phyloP scores from a whole-genome alignment of 148 eudicot genomes.

The Camellia sinensis region DNA sequence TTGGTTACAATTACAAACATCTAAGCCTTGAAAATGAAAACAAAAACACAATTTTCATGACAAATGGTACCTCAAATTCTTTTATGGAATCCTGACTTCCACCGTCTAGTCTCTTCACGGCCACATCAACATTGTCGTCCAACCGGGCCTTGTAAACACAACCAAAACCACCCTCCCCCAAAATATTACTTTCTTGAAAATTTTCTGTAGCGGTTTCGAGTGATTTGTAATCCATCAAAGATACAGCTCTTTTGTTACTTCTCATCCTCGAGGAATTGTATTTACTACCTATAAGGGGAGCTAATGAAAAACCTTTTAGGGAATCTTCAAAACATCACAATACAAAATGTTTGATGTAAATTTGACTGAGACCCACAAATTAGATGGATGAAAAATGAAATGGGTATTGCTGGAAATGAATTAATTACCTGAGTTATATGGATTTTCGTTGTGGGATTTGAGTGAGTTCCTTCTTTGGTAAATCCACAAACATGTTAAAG shows the following conservation, averaged over 20 bases:
- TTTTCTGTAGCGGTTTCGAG: slow-evolving; percentile 48
- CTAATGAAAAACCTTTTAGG: slow-evolving; percentile 25
- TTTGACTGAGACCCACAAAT: neutral
- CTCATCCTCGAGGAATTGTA: slow-evolving; percentile 31
- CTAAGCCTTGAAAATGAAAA: slow-evolving; percentile 5
- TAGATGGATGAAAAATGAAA: slow-evolving; percentile 1
- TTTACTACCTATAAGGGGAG: slow-evolving; percentile 33
- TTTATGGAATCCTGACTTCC: slow-evolving; percentile 41
- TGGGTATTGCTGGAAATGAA: neutral
- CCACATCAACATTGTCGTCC: slow-evolving; percentile 37
- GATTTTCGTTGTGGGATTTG: slow-evolving; percentile 33
- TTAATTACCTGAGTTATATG: slow-evolving; percentile 39
- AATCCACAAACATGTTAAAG: slow-evolving; percentile 49
- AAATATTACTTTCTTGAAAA: slow-evolving; percentile 42
- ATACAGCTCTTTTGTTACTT: slow-evolving; percentile 27
- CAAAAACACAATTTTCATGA: neutral
- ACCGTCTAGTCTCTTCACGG: slow-evolving; percentile 58
- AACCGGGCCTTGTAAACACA: slow-evolving; percentile 57
- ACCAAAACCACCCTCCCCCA: slow-evolving; percentile 68
- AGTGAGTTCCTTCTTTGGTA: slow-evolving; percentile 43
- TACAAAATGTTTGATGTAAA: slow-evolving; percentile 1
- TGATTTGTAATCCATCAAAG: slow-evolving; percentile 49
- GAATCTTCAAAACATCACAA: slow-evolving; percentile 25
- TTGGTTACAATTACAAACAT: neutral
- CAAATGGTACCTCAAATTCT: slow-evolving; percentile 54